A percentile compares a stretch with the other conserved stretches of the same genome.
Evolutionary conservation across 176 grass and related monocot species (phyloP).

Genomic region (Carex parvula): DNA sequence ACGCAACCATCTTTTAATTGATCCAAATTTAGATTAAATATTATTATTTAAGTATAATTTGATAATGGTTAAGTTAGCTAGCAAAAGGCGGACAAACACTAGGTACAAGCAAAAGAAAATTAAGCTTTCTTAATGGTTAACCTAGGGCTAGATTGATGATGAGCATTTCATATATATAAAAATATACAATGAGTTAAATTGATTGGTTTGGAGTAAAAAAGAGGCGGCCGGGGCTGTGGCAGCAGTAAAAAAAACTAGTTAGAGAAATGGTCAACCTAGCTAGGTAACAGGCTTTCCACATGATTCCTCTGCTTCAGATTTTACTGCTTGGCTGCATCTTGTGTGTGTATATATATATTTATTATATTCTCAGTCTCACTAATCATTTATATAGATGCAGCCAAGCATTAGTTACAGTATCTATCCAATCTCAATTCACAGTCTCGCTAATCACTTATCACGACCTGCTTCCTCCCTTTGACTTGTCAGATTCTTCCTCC

Average conservation of each 20-base stretch:
- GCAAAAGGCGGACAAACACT: neutral
- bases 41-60: neutral
- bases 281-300: neutral
- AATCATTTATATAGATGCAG: no score
- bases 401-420: no score
- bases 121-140: neutral
- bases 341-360: neutral
- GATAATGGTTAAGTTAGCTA: neutral
- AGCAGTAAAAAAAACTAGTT: neutral
- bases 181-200: neutral
- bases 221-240: no score
- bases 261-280: neutral
- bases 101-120: neutral
- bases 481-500: neutral
- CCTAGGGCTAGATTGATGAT: neutral
- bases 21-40: neutral
- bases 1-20: neutral
- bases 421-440: no score
- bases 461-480: neutral
- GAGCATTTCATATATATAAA: no score
- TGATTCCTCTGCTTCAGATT: neutral
- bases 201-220: neutral
- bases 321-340: neutral
- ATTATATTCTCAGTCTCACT: no score
- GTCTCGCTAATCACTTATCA: no score